phyloP scores from a whole-genome alignment of 2,329 filamentous ascomycete genomes.

The Colletotrichum sp. region DNA sequence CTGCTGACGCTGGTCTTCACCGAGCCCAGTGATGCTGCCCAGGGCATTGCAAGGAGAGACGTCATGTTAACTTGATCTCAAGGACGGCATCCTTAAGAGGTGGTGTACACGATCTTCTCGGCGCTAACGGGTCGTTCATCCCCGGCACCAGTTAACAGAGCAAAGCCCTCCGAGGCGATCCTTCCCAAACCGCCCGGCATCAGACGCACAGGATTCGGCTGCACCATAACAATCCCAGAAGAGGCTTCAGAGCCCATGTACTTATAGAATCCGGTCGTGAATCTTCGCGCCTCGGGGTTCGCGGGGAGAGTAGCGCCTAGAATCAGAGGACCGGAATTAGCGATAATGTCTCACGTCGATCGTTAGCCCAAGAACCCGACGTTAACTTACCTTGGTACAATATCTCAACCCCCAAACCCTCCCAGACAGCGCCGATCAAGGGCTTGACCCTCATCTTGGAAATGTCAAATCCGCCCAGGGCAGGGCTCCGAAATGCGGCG shows the following conservation, averaged over 20 bases:
- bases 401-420: slow-evolving; percentile 42
- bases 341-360: neutral
- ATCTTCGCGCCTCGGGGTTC: slow-evolving; percentile 26
- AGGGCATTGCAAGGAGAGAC: neutral
- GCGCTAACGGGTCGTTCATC: slow-evolving; percentile 39
- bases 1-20: too few relatives aligned
- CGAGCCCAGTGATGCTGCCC: too few relatives aligned
- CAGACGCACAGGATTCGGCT: slow-evolving; percentile 31
- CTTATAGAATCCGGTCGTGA: slow-evolving; percentile 38
- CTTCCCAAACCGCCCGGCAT: slow-evolving; percentile 35
- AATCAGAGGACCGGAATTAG: neutral
- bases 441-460: slow-evolving; percentile 31
- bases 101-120: slow-evolving; percentile 40
- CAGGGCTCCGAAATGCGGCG: slow-evolving; percentile 26
- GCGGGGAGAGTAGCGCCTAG: slow-evolving; percentile 15
- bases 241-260: slow-evolving; percentile 30
- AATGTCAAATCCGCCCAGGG: slow-evolving; percentile 26
- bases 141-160: slow-evolving; percentile 23
- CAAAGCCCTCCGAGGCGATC: slow-evolving; percentile 30
- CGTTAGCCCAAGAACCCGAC: accelerated
- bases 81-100: neutral
- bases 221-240: slow-evolving; percentile 8
- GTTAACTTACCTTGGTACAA: slow-evolving; percentile 33
- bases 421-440: slow-evolving; percentile 45
- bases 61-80: neutral